Conservation (phyloP, 1,139 yeast genomes). For the Nakaseomyces bracarensis region DNA sequence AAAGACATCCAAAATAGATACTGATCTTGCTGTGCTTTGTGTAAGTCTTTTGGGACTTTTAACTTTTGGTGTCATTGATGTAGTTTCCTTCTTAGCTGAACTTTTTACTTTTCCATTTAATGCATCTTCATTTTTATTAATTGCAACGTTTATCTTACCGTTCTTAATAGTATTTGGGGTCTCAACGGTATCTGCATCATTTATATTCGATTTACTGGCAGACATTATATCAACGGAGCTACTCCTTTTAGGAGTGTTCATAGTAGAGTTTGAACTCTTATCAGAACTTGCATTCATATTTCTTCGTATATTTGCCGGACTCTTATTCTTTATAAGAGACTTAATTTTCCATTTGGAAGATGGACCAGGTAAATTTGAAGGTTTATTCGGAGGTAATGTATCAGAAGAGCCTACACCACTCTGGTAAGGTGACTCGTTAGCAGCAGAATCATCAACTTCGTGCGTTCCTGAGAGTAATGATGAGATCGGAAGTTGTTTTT, state of each 20-base stretch:
- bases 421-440: too few species aligned
- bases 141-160: not conserved
- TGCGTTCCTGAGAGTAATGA: not conserved
- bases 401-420: not conserved
- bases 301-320: conserved; percentile 8
- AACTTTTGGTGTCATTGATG: conserved; percentile 9
- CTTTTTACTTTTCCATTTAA: conserved; percentile 7
- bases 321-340: conserved; percentile 2
- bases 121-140: not conserved
- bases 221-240: not conserved
- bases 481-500: not conserved
- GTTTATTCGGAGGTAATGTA: not conserved
- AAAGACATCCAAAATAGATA: conserved; percentile 21
- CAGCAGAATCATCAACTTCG: not conserved
- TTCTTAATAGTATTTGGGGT: conserved; percentile 15
- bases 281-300: conserved; percentile 4
- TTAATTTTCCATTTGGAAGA: not conserved
- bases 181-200: conserved; percentile 19
- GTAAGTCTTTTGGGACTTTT: conserved; percentile 5
- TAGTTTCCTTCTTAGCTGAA: not conserved
- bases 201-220: conserved; percentile 3
- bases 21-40: conserved; percentile 20
- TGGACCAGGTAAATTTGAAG: not conserved
- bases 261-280: not conserved
- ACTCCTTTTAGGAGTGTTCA: conserved; percentile 3